Evolutionary conservation across 805 yeast species (phyloP), one percentile per base, ranked within the genome.

Genomic region (Yarrowia sp.): DNA sequence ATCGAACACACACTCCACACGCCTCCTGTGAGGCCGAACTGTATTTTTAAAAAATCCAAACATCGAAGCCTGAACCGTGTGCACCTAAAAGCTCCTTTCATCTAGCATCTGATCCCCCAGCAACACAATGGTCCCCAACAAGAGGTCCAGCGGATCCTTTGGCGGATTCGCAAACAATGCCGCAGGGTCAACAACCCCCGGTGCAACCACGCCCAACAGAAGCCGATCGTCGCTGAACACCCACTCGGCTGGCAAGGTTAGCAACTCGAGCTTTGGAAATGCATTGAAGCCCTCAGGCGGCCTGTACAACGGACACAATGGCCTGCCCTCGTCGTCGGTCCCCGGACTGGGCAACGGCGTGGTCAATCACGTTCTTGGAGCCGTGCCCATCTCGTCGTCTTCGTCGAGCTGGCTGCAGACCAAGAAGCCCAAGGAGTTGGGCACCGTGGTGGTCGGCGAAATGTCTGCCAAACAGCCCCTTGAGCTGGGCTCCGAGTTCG

Each of bases 401-500:
- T 43, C 65, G 42, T 41, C 67, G n/a, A n/a, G 36, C 22, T 63
- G 67, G 67, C 45, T 63, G 3, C 46, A 38, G 38, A 63, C 55
- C 48, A 63, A 63, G 56, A 48, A 49, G 46, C 67, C 67, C 67
- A 63, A 49, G 67, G 67, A 65, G 38, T 35, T 65, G 42, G 68
- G 61, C 52, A 52, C 68, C 32, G 59, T 65, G 16, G 52, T 61
- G 12, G 68, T 65, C 41, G 43, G 41, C 36, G 68, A 65, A 14
- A 52, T 65, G 61, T 32, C 59, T 9, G 22, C 53, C 35, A 68
- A 70, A 38, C 68, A 72, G 8, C 71, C 73, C 3, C 74, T 72
- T 64, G 73, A 72, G 40, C 71, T 75, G n/a, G 78, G 75, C n/a
- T 41, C 73, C 9, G 70, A 70, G 46, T 72, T 73, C 46, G 69